Base-by-base conservation (phyloP, 2,329 filamentous ascomycete genomes). In the Cyclaneusma minus region DNA sequence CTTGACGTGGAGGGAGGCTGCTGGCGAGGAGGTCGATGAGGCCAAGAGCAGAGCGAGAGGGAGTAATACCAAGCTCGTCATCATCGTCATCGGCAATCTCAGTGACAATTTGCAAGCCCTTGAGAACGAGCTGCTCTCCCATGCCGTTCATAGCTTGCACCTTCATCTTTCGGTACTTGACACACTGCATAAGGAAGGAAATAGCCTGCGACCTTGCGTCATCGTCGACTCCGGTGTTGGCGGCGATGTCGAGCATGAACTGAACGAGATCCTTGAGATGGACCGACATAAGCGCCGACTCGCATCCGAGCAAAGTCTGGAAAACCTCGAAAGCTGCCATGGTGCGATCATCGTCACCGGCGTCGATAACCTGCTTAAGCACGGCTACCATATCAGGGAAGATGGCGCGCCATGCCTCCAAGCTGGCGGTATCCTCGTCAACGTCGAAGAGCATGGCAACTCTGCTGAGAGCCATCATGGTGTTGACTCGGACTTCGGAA, bases 301-400 rank as follows among this genome's bases (percentile, higher is more conserved):
- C 87, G 50, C 83, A 93, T 36, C 79, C 80, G 28, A 98, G 68
- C 43, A 94, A 75, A 26, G 82, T 89, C 60, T 95, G 89, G 68
- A 95, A 93, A 39, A 93, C 84, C 50, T 95, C 89, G 42, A 95
- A 98, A 14, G 83, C 72, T 48, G 87, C 75, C 62, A 87, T 82
- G 41, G 80, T 75, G 49, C 79, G 77, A 48, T 93, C 85, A 42
- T 94, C 85, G 42, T 94, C 79, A 30, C 69, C 68, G 30, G 68
- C 66, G 42, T 83, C 68, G 31, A 95, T 79, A 14, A 80, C 71
- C 35, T 75, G 67, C 64, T 93, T 89, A 38, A 95, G 65, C 7
- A 94, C 82, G 36, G 73, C 68, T 32, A 95, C 87, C 77, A 95
- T 89, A 43, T 70, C 58, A 7, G 89, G 87, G 33, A 95, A 66